A percentile compares a stretch with the other conserved stretches of the same genome.
phyloP scores from a whole-genome alignment of 2,329 filamentous ascomycete genomes.

The Xylaria sp. region DNA sequence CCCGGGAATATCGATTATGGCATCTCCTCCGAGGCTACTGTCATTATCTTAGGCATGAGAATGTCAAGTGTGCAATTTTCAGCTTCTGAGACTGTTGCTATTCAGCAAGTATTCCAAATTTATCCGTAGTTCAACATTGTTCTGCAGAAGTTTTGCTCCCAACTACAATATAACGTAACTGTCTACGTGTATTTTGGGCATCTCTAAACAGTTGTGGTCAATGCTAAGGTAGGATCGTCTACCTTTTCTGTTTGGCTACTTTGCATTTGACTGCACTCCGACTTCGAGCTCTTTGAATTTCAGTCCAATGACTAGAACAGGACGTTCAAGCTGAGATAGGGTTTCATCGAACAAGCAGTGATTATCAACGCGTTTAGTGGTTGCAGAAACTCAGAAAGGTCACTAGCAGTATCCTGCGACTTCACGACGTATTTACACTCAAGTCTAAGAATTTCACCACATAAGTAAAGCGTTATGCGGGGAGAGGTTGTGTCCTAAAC shows the following conservation, averaged over 20 bases:
- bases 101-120: constrained; percentile 27
- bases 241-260: neutral
- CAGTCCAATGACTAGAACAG: neutral
- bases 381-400: neutral
- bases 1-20: constrained; percentile 20
- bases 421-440: neutral
- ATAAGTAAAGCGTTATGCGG: neutral
- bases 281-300: neutral
- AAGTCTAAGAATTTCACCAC: neutral
- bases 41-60: constrained; percentile 30
- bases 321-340: neutral
- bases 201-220: constrained; percentile 7
- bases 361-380: neutral
- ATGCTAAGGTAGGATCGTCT: constrained; percentile 10
- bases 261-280: neutral
- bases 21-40: constrained; percentile 3
- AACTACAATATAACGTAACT: neutral
- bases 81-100: neutral
- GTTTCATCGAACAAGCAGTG: neutral
- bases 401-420: too few species aligned
- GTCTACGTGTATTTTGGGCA: constrained; percentile 5
- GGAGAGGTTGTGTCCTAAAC: neutral
- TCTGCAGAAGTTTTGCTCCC: constrained; percentile 8
- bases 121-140: constrained; percentile 4
- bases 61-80: constrained; percentile 3